Conservation (phyloP, 2,329 filamentous ascomycete species). For the Alternaria triticina region DNA sequence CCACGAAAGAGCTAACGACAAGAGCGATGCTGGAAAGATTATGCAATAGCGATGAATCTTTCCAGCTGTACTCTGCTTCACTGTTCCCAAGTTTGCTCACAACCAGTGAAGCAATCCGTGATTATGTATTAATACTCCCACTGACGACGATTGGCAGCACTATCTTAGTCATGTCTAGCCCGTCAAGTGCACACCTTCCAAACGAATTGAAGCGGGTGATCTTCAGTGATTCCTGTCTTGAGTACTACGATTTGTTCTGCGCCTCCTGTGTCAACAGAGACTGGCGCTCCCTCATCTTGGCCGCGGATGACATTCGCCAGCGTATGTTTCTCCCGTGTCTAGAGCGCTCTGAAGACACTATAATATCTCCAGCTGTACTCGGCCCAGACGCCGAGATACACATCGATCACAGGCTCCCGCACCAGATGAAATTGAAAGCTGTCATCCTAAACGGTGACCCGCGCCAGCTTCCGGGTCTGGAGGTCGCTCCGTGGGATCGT, state of each 20-base stretch:
- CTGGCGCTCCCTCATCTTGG: neutral
- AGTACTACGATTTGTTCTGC: neutral
- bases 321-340: neutral
- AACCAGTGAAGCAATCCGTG: neutral
- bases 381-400: neutral
- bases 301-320: neutral
- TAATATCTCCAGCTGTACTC: neutral
- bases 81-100: neutral
- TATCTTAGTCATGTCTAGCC: neutral
- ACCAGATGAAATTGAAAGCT: neutral
- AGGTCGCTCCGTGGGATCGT: neutral
- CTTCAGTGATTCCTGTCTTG: neutral
- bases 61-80: neutral
- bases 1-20: neutral
- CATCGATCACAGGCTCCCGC: neutral
- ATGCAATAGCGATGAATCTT: fast-evolving
- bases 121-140: neutral
- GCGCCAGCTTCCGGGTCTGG: neutral
- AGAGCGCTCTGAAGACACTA: neutral
- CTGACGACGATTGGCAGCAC: neutral
- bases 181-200: neutral
- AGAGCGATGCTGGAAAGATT: neutral
- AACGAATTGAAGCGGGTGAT: neutral
- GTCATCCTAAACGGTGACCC: neutral
- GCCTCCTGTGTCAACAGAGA: neutral